Base-by-base conservation (phyloP, 2,329 filamentous ascomycete genomes). In the Penicillium polonicum region DNA sequence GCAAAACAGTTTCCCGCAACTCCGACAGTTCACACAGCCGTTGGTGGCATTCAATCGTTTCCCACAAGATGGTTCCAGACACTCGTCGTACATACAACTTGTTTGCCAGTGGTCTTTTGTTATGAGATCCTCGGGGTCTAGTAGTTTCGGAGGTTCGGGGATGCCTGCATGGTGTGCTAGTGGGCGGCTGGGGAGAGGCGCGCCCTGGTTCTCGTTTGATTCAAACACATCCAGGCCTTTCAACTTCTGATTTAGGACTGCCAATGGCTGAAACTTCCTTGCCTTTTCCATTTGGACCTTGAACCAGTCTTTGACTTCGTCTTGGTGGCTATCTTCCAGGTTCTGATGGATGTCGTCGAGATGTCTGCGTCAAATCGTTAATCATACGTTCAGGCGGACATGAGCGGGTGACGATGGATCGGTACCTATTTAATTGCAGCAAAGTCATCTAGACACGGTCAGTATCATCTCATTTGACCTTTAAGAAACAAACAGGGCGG, bases 241-340 rank as follows among this genome's bases (percentile, higher is more conserved):
- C 23, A 97, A 82, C 72, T 96, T 97, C 77, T 96, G 92, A 76
- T 96, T 96, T 68, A 97, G 85, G 4, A 96, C 83, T 0, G 92
- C 92, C 0, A 97, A 83, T 0, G 92, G 92, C 70, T 97, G 92
- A 74, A 97, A 96, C 64, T 88, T 88, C 76, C 94, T 96, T 12
- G 92, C 92, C 74, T 95, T 96, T 65, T 90, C 83, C 76, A 97
- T 92, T 76, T 96, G 92, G 70, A 91, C 89, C 79, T 95, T 91
- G 77, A 97, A 96, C 92, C 92, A 97, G 41, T 92, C 93, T 79
- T 95, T 95, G 67, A 96, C 92, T 76, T 97, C 91, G 74, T 96
- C 91, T 72, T 96, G 92, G 71, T 92, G 88, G 60, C 91, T 84
- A 63, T 90, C 90, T 71, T 95, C 89, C 15, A 97, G 84, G 70